Base-by-base conservation (phyloP, 352 stramenopile genomes). In the Phytopythium oedochilum region DNA sequence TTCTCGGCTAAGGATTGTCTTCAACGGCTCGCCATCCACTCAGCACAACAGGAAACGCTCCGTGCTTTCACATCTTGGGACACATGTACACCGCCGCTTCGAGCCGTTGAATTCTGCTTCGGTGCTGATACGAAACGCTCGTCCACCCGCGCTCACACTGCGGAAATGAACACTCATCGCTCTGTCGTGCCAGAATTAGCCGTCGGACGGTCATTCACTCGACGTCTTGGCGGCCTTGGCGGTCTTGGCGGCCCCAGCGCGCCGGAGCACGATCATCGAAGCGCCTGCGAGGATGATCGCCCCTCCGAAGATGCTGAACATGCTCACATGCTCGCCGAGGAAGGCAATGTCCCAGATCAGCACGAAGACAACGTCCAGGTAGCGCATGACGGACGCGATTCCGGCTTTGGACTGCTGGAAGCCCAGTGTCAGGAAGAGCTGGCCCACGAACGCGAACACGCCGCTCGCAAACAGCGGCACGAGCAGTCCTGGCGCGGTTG, bases 301-400 rank as follows among this genome's bases (percentile, higher is more conserved):
- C 2, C 66, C 76, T 2, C 81, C 78, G 20, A 88, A 20, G 29
- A 91, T 67, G 51, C 76, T 89, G 66, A 69, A 87, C 32, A 57
- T 26, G 49, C 82, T 81, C 11, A 89, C 73, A 20, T 68, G 34
- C 36, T 89, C 81, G 17, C 75, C 71, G 3, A 91, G 61, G 38
- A 91, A 74, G 10, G 57, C 68, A 14, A 64, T 77, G 57, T 88
- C 81, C 68, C 75, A 75, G 3, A 87, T 60, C 31, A 91, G 78
- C 39, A 91, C 76, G 39, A 88, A 91, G 3, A 91, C 64, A 3
- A 91, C 72, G 63, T 91, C 74, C 52, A 88, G 31, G 43, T 77
- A 72, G 38, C 61, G 69, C 57, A 76, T 82, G 20, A 75, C 61
- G 38, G 64, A 63, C 8, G 73, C 71, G 28, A 74, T 55, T 18